Evolutionary conservation across 2,329 filamentous ascomycete species (phyloP).

Genomic region (Fonsecaea pedrosoi): DNA sequence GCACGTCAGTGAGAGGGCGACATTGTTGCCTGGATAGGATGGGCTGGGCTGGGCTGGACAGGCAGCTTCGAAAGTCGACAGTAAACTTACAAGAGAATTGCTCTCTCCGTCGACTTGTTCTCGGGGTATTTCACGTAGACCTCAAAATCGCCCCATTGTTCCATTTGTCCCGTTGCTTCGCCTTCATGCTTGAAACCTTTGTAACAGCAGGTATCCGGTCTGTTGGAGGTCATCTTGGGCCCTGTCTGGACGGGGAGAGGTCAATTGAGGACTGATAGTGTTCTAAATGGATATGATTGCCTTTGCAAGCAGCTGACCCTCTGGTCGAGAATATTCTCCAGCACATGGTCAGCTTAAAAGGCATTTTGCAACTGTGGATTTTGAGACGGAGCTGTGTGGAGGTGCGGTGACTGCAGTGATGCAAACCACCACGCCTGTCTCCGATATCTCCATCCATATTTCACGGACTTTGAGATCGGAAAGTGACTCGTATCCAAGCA

Average conservation of each 20-base stretch:
- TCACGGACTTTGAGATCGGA: neutral
- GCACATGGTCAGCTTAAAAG: neutral
- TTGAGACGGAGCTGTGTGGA: neutral
- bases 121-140: constrained; percentile 18
- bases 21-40: neutral
- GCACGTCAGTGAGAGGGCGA: neutral
- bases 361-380: neutral
- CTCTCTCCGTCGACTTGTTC: constrained; percentile 5
- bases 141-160: constrained; percentile 6
- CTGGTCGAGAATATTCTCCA: neutral
- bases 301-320: neutral
- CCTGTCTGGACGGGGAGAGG: no score
- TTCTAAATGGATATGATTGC: neutral
- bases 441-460: neutral
- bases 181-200: constrained; percentile 21
- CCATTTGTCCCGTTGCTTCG: constrained; percentile 1
- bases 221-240: constrained; percentile 18
- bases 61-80: neutral
- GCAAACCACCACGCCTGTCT: neutral
- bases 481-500: no score
- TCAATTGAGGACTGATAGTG: neutral
- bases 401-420: neutral
- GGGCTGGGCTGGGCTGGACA: neutral
- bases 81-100: constrained; percentile 9
- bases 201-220: constrained; percentile 16